Base-by-base conservation (phyloP, 768 basidiomycete genomes). In the Russula sp. region DNA sequence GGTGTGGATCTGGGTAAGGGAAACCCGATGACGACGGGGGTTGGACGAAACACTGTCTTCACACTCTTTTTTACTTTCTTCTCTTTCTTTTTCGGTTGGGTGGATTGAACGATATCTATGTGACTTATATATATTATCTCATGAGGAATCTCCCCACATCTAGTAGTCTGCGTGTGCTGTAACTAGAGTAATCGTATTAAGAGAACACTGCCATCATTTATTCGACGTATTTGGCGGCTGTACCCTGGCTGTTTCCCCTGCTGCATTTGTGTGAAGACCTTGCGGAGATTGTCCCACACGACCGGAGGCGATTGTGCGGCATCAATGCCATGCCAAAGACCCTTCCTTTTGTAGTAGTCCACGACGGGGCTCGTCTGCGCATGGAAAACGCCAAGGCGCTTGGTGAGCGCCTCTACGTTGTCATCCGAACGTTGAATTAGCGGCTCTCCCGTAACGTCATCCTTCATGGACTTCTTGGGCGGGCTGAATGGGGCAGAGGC, bases 381-480 rank as follows among this genome's bases (percentile, higher is more conserved):
- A 80, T 99, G 97, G 81, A 88, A 98, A n/a, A 91, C 85, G 3
- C 75, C 70, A 62, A 99, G 81, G 48, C 97, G 90, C 78, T 94
- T 97, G 70, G 86, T 84, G 59, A 99, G 83, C 14, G 95, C 92
- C 75, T 97, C 93, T 66, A 94, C 92, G 69, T 98, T 99, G 79
- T 99, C 97, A 75, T 99, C 97, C 10, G 94, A 94, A 67, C 97
- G 90, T 76, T 98, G 96, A 72, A 96, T 88, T 69, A 99, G 85
- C 42, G 94, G 92, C 77, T 99, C 96, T 63, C 97, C 97, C 4
- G 94, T 91, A 40, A 90, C 80, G 75, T 99, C 97, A 77, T 99
- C 97, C 22, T 82, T 81, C 81, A 92, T 89, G n/a, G 86, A 71
- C 78, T 97, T 98, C 83, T 98, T 98, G 34, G 97, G 97, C 6